phyloP scores from a whole-genome alignment of 805 yeast genomes.

The Ogataea nitratoaversa region DNA sequence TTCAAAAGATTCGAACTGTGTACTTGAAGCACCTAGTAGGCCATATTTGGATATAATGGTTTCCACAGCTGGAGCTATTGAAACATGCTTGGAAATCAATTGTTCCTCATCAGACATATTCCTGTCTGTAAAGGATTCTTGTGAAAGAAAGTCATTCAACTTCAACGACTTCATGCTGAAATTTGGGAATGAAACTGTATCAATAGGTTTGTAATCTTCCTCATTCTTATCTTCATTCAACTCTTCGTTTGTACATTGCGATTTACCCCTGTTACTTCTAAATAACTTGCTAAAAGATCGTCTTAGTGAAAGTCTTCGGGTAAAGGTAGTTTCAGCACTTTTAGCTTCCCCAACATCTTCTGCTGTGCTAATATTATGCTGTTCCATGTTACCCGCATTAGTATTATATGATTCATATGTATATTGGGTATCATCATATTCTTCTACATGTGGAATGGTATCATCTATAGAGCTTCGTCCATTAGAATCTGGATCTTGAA shows the following conservation, averaged over 20 bases:
- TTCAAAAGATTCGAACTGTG: constrained; percentile 20
- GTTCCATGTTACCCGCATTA: background rate
- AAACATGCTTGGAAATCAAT: constrained; percentile 9
- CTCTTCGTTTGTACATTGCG: too few species aligned
- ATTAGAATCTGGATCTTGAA: background rate
- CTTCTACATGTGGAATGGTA: background rate
- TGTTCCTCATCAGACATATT: too few species aligned
- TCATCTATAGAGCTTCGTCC: background rate
- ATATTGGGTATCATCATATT: background rate
- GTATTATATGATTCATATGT: background rate
- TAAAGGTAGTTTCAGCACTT: too few species aligned
- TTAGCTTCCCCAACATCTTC: too few species aligned
- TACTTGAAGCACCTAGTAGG: constrained; percentile 12
- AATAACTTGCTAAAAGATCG: constrained; percentile 11
- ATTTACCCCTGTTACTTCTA: constrained; percentile 3
- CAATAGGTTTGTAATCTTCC: too few species aligned
- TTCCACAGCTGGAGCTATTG: constrained; percentile 13
- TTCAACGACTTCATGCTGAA: constrained; percentile 15
- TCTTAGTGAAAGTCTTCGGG: constrained; percentile 11
- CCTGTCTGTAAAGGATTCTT: too few species aligned
- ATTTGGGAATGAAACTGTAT: constrained; percentile 19
- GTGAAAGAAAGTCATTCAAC: constrained; percentile 13
- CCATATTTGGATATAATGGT: constrained; percentile 8
- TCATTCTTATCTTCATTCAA: background rate
- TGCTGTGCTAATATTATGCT: too few species aligned